phyloP scores from a whole-genome alignment of 179 eudicot genomes.

The Vitellaria paradoxa region DNA sequence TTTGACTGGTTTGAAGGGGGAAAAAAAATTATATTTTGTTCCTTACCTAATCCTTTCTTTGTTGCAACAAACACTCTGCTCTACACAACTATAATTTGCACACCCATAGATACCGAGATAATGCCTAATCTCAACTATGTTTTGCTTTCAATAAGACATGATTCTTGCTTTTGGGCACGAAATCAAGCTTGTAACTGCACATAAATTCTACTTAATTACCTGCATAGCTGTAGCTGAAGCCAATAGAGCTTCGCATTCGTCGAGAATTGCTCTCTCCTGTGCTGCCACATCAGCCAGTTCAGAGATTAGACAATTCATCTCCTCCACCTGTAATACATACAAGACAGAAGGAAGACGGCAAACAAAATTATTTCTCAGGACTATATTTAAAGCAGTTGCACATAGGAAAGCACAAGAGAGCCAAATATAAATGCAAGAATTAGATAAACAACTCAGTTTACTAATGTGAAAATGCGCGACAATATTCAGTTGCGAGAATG shows the following conservation, averaged over 20 bases:
- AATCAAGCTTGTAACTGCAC: not conserved
- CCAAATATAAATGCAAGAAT: not conserved
- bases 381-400: not conserved
- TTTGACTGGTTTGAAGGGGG: too few relatives aligned
- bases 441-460: not conserved
- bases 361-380: not conserved
- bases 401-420: not conserved
- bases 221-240: conserved; percentile 66
- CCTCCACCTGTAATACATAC: conserved; percentile 59
- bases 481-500: not conserved
- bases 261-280: conserved; percentile 71
- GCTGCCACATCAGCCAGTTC: conserved; percentile 74
- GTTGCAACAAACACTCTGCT: not conserved
- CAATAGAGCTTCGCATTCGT: conserved; percentile 66
- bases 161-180: not conserved
- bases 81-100: not conserved
- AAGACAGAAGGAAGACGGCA: not conserved
- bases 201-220: conserved; percentile 34
- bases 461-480: not conserved
- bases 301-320: conserved; percentile 54
- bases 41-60: not conserved
- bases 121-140: not conserved
- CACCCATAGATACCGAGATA: not conserved
- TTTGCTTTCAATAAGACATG: not conserved
- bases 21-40: too few relatives aligned